Evolutionary conservation across 1,284 basidiomycete genomes (phyloP).

Genomic region (Takashimella koratensis): DNA sequence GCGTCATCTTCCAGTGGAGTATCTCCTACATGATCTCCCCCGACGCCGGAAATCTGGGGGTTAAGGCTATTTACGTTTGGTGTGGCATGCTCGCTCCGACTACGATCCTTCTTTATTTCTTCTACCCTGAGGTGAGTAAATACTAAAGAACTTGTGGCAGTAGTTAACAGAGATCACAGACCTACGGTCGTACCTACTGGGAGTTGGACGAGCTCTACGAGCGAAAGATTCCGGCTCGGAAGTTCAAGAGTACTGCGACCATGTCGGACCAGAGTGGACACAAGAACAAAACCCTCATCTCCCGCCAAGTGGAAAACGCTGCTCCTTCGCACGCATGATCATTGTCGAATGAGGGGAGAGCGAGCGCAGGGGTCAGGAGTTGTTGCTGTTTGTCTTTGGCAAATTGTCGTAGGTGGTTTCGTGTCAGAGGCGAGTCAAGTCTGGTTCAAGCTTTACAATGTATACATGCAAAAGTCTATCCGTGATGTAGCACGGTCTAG

Average conservation of each 20-base stretch:
- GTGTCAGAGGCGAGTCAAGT: too few species aligned
- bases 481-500: background rate
- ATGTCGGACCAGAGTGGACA: background rate
- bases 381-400: too few species aligned
- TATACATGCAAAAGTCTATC: too few species aligned
- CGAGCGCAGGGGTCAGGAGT: too few species aligned
- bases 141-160: background rate
- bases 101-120: slow-evolving; percentile 17
- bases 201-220: slow-evolving; percentile 21
- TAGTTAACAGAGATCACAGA: background rate
- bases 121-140: slow-evolving; percentile 21
- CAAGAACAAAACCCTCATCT: background rate
- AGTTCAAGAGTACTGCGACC: slow-evolving; percentile 4
- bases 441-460: too few species aligned
- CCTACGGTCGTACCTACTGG: slow-evolving; percentile 12
- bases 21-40: slow-evolving; percentile 26
- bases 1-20: slow-evolving; percentile 23
- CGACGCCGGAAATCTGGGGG: slow-evolving; percentile 21
- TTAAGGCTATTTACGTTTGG: slow-evolving; percentile 24
- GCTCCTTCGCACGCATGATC: background rate
- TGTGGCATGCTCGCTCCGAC: slow-evolving; percentile 23
- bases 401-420: too few species aligned
- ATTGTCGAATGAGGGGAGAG: too few species aligned
- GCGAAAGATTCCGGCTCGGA: slow-evolving; percentile 9
- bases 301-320: background rate